Evolutionary conservation across 805 yeast species (phyloP), one percentile per base, ranked within the genome.

Genomic region (Pichia paraexigua): DNA sequence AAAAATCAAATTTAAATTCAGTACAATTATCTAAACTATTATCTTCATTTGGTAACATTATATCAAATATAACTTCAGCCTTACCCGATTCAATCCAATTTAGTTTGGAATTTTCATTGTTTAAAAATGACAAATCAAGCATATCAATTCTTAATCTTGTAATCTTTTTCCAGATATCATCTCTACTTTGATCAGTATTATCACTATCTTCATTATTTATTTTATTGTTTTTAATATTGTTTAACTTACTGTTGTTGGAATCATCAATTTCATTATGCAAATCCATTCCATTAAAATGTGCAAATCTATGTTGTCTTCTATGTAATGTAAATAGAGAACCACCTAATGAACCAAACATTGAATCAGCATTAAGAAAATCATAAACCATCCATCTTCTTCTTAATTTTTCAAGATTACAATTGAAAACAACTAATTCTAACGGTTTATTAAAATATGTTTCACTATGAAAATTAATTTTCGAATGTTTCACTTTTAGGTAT

Each of bases 241-340:
- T 45, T 27, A 49, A 42, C 17, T 27, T 41, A 10, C 27, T 41
- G 28, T 50, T 50, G 12, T 41, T 41, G 20, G 25, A 42, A 43
- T 45, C 45, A 41, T 46, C 52, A 35, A 32, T 45, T n/a, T 50
- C 46, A 28, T 55, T 53, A 44, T 48, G 62, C 17, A 55, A 55
- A 40, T 63, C 70, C 48, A 67, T 56, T 1, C 60, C 68, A 30
- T 63, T 66, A 32, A 75, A 71, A 55, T 73, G 74, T 0, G 79
- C 77, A 53, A 74, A 66, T 50, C 77, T 75, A 53, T 77, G 76
- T 61, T 85, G 92, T 58, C 86, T 78, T 61, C 85, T 85, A 59
- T 86, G 94, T 22, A 87, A 74, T 0, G 90, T 84, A 67, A 86
- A 85, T 65, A 87, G 71, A 1, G 94, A 80, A 49, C 84, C 84